Percentiles rank a stretch among this genome's conserved stretches.
These are phyloP conservation scores for Euphrasia confusa DNA, from an alignment of 257 asterid species.

Conservation along the genomic window DNA sequence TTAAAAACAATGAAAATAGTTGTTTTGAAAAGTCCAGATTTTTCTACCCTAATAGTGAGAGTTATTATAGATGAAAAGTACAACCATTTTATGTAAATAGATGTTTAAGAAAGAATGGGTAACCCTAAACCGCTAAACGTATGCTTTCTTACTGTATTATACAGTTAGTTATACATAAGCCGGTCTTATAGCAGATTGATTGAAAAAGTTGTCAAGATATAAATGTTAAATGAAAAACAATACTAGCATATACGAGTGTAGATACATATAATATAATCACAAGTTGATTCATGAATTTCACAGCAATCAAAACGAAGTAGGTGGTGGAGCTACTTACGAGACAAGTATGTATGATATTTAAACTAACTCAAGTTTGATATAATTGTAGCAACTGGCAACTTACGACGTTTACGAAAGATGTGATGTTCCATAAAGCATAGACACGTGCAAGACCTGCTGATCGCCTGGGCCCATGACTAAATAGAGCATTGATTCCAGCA, in stretches of 20 bases:
- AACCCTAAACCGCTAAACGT: too few species aligned
- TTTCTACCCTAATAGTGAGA: too few species aligned
- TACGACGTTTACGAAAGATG: constrained; percentile 85
- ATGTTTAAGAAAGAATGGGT: too few species aligned
- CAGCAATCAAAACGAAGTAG: not conserved
- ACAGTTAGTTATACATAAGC: too few species aligned
- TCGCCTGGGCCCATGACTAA: constrained; percentile 94
- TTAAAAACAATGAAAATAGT: too few species aligned
- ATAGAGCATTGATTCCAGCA: constrained; percentile 94
- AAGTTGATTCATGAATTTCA: not conserved
- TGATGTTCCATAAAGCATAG: constrained; percentile 89
- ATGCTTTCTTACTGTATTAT: too few species aligned
- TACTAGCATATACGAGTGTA: not conserved
- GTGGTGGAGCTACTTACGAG: not conserved
- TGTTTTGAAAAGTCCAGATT: too few species aligned
- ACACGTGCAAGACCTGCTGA: constrained; percentile 97
- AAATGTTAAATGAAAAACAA: not conserved
- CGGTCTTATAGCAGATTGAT: too few species aligned
- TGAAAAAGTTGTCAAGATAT: not conserved
- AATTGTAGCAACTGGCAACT: constrained; percentile 42
- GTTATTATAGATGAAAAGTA: too few species aligned
- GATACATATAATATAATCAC: not conserved
- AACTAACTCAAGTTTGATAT: not conserved
- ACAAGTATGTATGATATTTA: not conserved
- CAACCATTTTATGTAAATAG: too few species aligned